Evolutionary conservation across 305 asterid species (phyloP).

Genomic region (Ajuga reptans): DNA sequence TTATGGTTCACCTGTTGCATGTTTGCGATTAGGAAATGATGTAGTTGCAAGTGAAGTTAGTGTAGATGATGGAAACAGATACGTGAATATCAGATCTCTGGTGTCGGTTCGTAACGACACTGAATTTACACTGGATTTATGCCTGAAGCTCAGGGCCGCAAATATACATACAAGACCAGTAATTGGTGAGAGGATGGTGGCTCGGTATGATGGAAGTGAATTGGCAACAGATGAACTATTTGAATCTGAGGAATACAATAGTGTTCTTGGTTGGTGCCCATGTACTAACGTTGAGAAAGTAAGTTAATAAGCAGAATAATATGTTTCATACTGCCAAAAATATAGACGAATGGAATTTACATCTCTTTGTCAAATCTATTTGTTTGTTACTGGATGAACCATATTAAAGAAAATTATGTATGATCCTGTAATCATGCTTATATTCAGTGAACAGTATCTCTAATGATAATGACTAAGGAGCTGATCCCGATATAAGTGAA

Average conservation of each 20-base stretch:
- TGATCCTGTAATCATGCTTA: neutral
- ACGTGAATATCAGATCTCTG: conserved; percentile 67
- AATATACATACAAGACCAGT: conserved; percentile 25
- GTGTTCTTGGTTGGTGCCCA: conserved; percentile 54
- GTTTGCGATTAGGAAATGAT: conserved; percentile 71
- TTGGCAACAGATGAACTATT: conserved; percentile 54
- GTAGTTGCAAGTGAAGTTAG: conserved; percentile 93
- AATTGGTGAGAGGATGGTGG: conserved; percentile 26
- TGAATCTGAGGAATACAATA: conserved; percentile 58
- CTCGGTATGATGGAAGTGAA: conserved; percentile 31
- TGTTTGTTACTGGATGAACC: conserved; percentile 7
- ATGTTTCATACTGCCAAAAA: neutral
- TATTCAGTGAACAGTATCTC: neutral
- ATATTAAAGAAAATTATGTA: neutral
- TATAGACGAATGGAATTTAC: neutral
- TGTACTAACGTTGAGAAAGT: conserved; percentile 47
- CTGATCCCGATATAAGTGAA: neutral
- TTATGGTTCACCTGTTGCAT: conserved; percentile 90
- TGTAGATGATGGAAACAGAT: conserved; percentile 61
- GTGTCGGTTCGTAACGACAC: conserved; percentile 82
- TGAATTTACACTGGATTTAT: conserved; percentile 56
- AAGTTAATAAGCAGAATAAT: conserved; percentile 11
- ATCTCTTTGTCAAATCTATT: neutral
- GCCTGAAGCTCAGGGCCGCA: conserved; percentile 48
- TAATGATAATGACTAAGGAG: neutral